Percentiles rank a stretch among this genome's conserved stretches.
phyloP scores from a whole-genome alignment of 2,329 filamentous ascomycete genomes.

The Alternaria tenuissima region DNA sequence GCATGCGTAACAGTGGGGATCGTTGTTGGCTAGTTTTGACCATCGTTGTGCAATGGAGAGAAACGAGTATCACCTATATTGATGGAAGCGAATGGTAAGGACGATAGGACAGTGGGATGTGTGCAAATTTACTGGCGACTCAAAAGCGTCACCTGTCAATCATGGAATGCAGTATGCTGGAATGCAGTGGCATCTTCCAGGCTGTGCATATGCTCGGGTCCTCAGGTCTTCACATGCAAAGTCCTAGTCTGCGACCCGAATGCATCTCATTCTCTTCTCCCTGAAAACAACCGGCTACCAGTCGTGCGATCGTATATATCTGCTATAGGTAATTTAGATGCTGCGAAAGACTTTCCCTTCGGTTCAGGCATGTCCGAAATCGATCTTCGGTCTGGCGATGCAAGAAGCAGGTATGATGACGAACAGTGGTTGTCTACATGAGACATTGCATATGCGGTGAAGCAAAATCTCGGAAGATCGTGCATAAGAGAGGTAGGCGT shows the following conservation, averaged over 20 bases:
- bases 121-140: conserved; percentile 4
- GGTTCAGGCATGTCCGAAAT: background rate
- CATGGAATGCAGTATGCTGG: background rate
- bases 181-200: background rate
- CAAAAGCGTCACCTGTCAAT: conserved; percentile 5
- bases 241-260: background rate
- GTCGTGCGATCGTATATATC: background rate
- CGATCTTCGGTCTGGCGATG: background rate
- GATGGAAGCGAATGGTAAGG: background rate
- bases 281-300: background rate
- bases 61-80: background rate
- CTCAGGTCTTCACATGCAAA: background rate
- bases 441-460: conserved; percentile 11
- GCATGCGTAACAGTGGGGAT: background rate
- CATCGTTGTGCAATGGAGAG: background rate
- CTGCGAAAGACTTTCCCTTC: background rate
- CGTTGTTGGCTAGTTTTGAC: background rate
- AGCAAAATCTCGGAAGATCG: conserved; percentile 15
- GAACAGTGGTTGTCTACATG: conserved; percentile 2
- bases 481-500: conserved; percentile 1
- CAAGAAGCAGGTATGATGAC: conserved; percentile 8
- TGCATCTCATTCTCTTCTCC: background rate
- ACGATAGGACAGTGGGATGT: background rate
- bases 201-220: background rate
- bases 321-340: background rate